These are phyloP conservation scores for Chytriomyces confervae DNA, from an alignment of 192 early-diverging fungal species.

Conservation along the genomic window DNA sequence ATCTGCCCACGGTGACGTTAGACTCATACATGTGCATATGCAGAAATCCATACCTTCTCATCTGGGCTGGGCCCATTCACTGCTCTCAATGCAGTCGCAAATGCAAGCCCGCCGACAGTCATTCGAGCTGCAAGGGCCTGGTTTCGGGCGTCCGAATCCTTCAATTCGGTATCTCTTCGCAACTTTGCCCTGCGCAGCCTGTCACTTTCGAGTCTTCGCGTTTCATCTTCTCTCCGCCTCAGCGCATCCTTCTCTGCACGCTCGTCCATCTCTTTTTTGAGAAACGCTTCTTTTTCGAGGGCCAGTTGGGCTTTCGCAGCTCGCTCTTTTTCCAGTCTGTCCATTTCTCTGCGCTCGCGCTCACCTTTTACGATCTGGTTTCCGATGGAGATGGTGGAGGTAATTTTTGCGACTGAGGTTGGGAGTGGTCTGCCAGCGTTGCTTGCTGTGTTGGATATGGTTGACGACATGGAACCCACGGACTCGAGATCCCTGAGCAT, in stretches of 20 bases:
- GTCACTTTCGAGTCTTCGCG: conserved; percentile 44
- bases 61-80: not conserved
- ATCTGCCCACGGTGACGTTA: not conserved
- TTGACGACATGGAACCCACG: not conserved
- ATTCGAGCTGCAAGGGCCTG: not conserved
- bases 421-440: not conserved
- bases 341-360: conserved; percentile 45
- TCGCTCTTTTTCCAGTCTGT: conserved; percentile 53
- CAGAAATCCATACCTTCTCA: not conserved
- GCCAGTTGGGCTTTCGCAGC: conserved; percentile 34
- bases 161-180: conserved; percentile 22
- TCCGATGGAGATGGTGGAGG: conserved; percentile 6
- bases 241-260: conserved; percentile 44
- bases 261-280: conserved; percentile 48
- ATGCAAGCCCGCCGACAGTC: conserved; percentile 11
- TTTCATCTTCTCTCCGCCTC: conserved; percentile 60
- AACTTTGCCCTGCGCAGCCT: conserved; percentile 22
- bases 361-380: conserved; percentile 24
- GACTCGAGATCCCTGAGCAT: not conserved
- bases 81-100: not conserved
- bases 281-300: conserved; percentile 23
- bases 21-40: not conserved
- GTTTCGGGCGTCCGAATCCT: conserved; percentile 10
- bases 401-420: not conserved
- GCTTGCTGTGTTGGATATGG: not conserved